phyloP scores from a whole-genome alignment of 768 basidiomycete species.

The Ramaria rubella region DNA sequence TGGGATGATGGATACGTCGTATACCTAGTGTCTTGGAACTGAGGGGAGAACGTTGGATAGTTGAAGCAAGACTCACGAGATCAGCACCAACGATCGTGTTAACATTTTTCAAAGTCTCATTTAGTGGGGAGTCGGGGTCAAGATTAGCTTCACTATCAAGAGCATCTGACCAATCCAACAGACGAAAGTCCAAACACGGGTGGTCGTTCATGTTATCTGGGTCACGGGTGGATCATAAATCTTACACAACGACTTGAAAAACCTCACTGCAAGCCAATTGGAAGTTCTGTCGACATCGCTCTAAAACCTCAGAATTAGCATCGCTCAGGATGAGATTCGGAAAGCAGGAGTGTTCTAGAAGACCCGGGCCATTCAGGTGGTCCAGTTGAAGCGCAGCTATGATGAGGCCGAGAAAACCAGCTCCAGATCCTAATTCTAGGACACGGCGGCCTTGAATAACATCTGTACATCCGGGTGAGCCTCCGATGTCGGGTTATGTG shows the following conservation, averaged over 20 bases:
- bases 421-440: slow-evolving; percentile 71
- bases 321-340: slow-evolving; percentile 53
- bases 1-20: slow-evolving; percentile 56
- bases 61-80: slow-evolving; percentile 33
- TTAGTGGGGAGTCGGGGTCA: slow-evolving; percentile 29
- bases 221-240: neutral
- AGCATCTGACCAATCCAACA: slow-evolving; percentile 65
- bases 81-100: slow-evolving; percentile 71
- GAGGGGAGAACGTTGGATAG: neutral
- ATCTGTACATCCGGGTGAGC: slow-evolving; percentile 24
- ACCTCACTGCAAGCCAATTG: slow-evolving; percentile 62
- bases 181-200: slow-evolving; percentile 35
- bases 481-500: neutral
- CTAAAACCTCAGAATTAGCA: slow-evolving; percentile 54
- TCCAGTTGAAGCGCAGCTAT: slow-evolving; percentile 49
- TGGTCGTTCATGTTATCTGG: slow-evolving; percentile 18
- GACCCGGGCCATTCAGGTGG: neutral
- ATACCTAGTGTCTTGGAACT: slow-evolving; percentile 43
- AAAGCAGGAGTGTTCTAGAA: slow-evolving; percentile 11
- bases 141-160: slow-evolving; percentile 26
- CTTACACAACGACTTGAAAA: neutral
- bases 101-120: slow-evolving; percentile 31
- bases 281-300: slow-evolving; percentile 53
- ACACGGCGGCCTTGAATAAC: slow-evolving; percentile 40
- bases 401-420: slow-evolving; percentile 68